Evolutionary conservation across 148 eudicot species (phyloP).

Genomic region (Rhododendron griersonianum): DNA sequence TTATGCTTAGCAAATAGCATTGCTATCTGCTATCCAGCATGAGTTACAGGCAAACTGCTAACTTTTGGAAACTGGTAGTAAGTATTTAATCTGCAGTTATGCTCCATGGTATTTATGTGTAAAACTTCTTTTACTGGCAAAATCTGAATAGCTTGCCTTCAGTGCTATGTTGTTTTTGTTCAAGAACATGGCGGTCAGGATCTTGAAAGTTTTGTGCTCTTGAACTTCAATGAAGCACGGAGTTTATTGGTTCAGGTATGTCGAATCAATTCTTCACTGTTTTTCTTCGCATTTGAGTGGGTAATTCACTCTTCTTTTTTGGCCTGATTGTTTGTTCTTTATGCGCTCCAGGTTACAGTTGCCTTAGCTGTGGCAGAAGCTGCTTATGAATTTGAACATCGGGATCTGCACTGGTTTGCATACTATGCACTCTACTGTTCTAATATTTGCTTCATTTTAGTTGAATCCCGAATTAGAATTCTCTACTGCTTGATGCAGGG

Average conservation of each 20-base stretch:
- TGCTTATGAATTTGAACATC: constrained; percentile 93
- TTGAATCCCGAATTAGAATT: neutral
- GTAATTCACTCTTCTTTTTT: neutral
- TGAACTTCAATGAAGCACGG: constrained; percentile 69
- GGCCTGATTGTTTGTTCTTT: constrained; percentile 1
- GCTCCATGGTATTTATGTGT: neutral
- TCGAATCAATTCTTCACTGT: neutral
- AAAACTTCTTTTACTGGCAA: constrained; percentile 1
- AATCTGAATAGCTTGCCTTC: constrained; percentile 19
- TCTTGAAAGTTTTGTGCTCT: constrained; percentile 90
- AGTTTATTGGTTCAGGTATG: constrained; percentile 78
- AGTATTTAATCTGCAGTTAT: neutral
- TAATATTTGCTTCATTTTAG: constrained; percentile 1
- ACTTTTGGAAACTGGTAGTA: neutral
- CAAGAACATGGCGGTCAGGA: constrained; percentile 90
- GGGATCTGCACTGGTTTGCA: constrained; percentile 89
- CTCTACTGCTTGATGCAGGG: constrained; percentile 40
- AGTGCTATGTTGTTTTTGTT: constrained; percentile 80
- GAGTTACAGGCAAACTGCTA: neutral
- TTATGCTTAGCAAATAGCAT: neutral
- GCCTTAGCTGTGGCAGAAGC: constrained; percentile 94
- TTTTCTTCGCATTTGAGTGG: neutral
- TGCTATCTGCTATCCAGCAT: neutral
- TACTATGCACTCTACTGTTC: constrained; percentile 3
- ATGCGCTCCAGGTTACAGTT: constrained; percentile 57